Base-by-base conservation (phyloP, 208 protist genomes). In the Hexamita inflata region DNA sequence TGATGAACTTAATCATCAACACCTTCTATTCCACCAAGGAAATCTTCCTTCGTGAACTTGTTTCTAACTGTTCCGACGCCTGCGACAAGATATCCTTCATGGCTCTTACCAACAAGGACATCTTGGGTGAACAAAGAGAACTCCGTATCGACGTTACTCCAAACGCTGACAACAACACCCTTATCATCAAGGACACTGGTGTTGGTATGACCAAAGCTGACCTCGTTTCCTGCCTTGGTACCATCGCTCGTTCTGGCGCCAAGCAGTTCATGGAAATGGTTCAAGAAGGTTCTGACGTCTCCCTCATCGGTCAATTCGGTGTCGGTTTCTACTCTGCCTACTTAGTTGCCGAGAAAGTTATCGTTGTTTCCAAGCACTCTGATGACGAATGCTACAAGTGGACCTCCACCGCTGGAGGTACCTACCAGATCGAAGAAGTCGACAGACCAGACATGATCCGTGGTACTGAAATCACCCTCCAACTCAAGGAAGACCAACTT, bases 241-340 rank as follows among this genome's bases (percentile, higher is more conserved):
- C 92, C 7, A 96, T 99, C 76, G 97, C 96, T 34, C 87, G 92
- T 29, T 99, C 95, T 13, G 97, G 96, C 75, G 99, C 96, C 15
- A 96, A 96, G 84, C 82, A 84, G 30, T 98, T 98, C 84, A 96
- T 98, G 91, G 92, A 98, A 86, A 90, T 90, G 34, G 86, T 98
- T n/a, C 81, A 88, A 77, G 49, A 61, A 29, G 87, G 85, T 73
- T 92, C 93, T 65, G 94, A 98, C 82, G 87, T 98, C 64, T 88
- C 80, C 82, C 94, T 98, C 89, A 98, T 98, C 80, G 95, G 95
- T 78, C 94, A 98, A 87, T 98, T 98, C 80, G 95, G 95, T 92
- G 97, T 99, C 38, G 97, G 97, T 81, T 99, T 99, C 85, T 99
- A 99, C 88, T 98, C 96, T 32, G 91, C 94, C 28, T 98, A 94